Percentiles rank a stretch among this genome's conserved stretches.
Conservation (phyloP, 306 rosid genomes). For the Clitoria ternatea region DNA sequence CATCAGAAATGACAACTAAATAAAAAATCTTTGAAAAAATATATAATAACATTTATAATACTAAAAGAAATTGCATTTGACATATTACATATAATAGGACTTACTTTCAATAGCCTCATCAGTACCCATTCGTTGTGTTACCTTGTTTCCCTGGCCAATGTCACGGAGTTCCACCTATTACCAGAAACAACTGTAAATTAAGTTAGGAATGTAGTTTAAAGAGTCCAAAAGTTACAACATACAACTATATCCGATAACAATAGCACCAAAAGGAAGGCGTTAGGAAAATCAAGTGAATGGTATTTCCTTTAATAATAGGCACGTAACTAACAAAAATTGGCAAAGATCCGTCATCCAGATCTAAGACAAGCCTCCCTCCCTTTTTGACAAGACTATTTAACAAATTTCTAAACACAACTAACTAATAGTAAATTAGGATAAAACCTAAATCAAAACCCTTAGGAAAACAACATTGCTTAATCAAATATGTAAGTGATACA, state of each 20-base stretch:
- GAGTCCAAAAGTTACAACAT: not conserved
- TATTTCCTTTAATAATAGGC: not conserved
- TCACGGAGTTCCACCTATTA: constrained; percentile 91
- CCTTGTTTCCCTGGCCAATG: constrained; percentile 75
- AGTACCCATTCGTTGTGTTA: constrained; percentile 62
- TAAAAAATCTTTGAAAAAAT: constrained; percentile 6
- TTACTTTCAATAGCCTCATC: constrained; percentile 78
- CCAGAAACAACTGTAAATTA: constrained; percentile 27
- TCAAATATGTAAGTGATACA: not conserved
- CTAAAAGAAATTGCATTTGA: constrained; percentile 4
- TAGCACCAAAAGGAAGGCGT: constrained; percentile 2
- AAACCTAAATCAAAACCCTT: constrained; percentile 2
- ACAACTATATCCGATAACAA: constrained; percentile 8
- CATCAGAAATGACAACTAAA: not conserved
- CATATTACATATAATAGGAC: constrained; percentile 26
- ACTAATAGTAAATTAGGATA: not conserved
- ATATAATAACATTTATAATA: not conserved
- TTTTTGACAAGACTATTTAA: not conserved
- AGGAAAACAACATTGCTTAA: not conserved
- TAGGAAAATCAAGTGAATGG: constrained; percentile 1
- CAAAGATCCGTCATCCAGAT: not conserved
- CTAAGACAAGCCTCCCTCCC: not conserved
- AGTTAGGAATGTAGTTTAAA: not conserved
- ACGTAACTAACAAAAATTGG: constrained; percentile 7
- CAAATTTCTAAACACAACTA: not conserved